These are phyloP conservation scores for Endoconidiophora polonica DNA, from an alignment of 2,329 filamentous ascomycete genomes.

Conservation along the genomic window DNA sequence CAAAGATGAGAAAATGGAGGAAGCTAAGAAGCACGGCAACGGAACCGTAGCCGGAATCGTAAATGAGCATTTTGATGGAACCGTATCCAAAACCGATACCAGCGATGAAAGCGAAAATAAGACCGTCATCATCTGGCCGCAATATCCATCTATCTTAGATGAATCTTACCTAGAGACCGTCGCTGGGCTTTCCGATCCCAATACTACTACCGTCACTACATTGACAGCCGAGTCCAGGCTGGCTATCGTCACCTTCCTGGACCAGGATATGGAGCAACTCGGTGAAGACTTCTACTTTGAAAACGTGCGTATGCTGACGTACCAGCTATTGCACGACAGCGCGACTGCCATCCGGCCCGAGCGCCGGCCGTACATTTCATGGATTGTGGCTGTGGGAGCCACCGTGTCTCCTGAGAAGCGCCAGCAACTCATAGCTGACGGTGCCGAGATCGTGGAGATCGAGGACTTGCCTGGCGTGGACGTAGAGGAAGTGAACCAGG, in stretches of 20 bases:
- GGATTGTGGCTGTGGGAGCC: constrained; percentile 23
- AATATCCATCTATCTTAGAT: constrained; percentile 9
- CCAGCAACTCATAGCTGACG: constrained; percentile 21
- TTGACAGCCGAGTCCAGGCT: constrained; percentile 10
- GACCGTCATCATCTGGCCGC: constrained; percentile 4
- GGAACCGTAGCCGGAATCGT: no score
- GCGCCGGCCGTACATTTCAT: constrained; percentile 17
- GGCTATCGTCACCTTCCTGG: constrained; percentile 25
- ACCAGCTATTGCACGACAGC: constrained; percentile 25
- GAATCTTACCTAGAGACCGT: constrained; percentile 1
- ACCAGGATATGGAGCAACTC: constrained; percentile 17
- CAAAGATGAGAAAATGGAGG: no score
- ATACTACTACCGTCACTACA: not conserved
- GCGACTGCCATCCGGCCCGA: constrained; percentile 18
- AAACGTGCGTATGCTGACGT: constrained; percentile 23
- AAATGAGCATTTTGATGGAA: no score
- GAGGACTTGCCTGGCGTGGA: constrained; percentile 15
- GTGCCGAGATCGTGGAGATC: constrained; percentile 23
- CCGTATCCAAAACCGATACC: no score
- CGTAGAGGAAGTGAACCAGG: constrained; percentile 21
- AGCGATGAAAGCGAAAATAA: no score
- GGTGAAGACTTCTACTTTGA: constrained; percentile 24
- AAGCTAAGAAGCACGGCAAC: no score
- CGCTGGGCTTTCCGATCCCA: not conserved
- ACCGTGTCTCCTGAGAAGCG: constrained; percentile 19